Conservation (phyloP, 1,139 yeast species). For the Saccharomyces hybrid region DNA sequence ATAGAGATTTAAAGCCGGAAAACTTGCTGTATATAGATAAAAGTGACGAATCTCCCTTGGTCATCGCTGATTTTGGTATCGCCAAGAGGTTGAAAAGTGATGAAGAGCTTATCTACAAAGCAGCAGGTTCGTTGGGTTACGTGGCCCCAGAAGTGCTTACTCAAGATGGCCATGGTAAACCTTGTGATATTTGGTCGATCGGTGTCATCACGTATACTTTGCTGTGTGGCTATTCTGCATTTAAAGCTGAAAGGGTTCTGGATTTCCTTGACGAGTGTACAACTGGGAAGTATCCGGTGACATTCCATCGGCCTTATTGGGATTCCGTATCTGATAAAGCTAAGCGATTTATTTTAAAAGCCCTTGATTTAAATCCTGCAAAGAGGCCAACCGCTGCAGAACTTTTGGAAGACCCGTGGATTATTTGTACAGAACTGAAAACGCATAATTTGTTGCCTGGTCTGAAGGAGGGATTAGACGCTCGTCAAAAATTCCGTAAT, state of each 20-base stretch:
- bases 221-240: constrained; percentile 88
- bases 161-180: constrained; percentile 78
- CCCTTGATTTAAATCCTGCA: constrained; percentile 58
- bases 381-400: constrained; percentile 61
- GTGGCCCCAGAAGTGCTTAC: constrained; percentile 88
- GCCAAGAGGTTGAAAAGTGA: constrained; percentile 58
- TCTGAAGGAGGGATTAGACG: constrained; percentile 68
- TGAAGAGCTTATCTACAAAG: constrained; percentile 60
- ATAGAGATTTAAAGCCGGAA: constrained; percentile 87
- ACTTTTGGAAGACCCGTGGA: constrained; percentile 64
- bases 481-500: constrained; percentile 73
- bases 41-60: constrained; percentile 55
- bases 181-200: constrained; percentile 88
- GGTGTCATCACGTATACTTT: constrained; percentile 89
- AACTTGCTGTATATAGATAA: constrained; percentile 53
- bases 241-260: constrained; percentile 71
- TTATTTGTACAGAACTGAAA: constrained; percentile 42
- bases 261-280: constrained; percentile 79
- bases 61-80: constrained; percentile 87
- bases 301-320: constrained; percentile 88
- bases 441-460: constrained; percentile 63
- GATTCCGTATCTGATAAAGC: constrained; percentile 67
- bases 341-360: constrained; percentile 58
- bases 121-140: constrained; percentile 89
- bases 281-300: constrained; percentile 51